Evolutionary conservation across 176 grass and related monocot genomes (phyloP), one percentile per base, ranked within the genome.

Genomic region (Eleusine coracana): DNA sequence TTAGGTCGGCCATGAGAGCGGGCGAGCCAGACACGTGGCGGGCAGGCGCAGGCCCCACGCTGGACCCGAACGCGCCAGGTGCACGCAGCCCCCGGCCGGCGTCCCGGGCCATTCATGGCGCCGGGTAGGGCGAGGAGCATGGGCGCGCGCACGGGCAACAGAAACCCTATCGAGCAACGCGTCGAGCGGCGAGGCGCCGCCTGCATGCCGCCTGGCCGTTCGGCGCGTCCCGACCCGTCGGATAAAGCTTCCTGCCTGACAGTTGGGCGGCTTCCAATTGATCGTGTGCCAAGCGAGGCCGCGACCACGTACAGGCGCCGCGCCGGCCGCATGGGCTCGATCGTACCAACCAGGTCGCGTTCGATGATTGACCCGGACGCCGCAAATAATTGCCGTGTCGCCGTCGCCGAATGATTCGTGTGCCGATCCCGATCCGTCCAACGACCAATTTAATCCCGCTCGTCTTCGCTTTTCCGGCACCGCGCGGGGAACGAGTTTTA

Each of bases 361-460:
- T 5, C 2, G 18, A 71, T 54, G 54, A 71, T 71, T 77, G 73
- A 3, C 44, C 65, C 5, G 45, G 14, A 34, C 7, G 10, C 12
- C 68, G 0, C 64, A 16, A 17, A 68, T 80, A 80, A 80, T 84
- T 61, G 82, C n/a, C 8, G 70, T 84, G 70, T 84, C 76, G 6
- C 70, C 76, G 40, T 89, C 76, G 7, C 70, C 82, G 7, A 55
- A 78, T 65, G 66, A 77, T 65, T 21, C 76, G 25, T 20, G 80
- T 20, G 80, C 66, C 23, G n/a, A 78, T 83, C 25, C 46, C 27
- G 44, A 27, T 45, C 39, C 15, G 17, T 66, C 80, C 29, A 21
- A 42, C 66, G 31, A 79, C 42, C 13, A n/a, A n/a, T n/a, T n/a
- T n/a, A n/a, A 5, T n/a, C 66, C 11, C 38, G 65, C 71, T 20